Percentiles rank a stretch among this genome's conserved stretches.
These are phyloP conservation scores for Erodium maritimum DNA, from an alignment of 345 rosid species.

Conservation along the genomic window DNA sequence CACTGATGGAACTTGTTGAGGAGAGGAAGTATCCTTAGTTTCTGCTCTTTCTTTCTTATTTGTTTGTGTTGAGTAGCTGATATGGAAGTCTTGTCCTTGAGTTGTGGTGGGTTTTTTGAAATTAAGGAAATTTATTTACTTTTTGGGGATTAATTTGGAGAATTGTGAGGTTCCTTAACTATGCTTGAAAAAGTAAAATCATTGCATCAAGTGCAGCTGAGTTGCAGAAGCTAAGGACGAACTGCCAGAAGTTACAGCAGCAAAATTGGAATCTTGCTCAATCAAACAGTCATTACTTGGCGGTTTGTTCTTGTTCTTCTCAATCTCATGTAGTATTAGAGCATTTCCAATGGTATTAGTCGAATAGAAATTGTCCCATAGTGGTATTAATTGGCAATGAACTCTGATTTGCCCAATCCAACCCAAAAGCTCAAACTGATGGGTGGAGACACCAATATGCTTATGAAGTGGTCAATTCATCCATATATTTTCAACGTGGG, in stretches of 20 bases:
- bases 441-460: no score
- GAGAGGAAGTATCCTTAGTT: constrained; percentile 63
- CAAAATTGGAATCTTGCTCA: constrained; percentile 55
- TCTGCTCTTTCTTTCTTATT: background rate
- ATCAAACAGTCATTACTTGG: constrained; percentile 37
- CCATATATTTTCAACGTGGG: no score
- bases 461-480: no score
- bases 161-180: constrained; percentile 20
- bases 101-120: background rate
- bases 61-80: background rate
- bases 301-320: constrained; percentile 25
- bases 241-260: constrained; percentile 32
- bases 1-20: constrained; percentile 44
- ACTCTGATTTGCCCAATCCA: no score
- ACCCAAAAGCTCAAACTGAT: no score
- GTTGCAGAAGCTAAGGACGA: constrained; percentile 26
- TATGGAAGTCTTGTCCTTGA: no score
- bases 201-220: constrained; percentile 31
- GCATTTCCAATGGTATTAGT: no score
- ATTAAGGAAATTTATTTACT: background rate
- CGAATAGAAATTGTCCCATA: no score
- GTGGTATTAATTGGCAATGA: no score
- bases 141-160: no score
- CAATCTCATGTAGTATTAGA: background rate
- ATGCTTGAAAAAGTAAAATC: constrained; percentile 30